phyloP scores from a whole-genome alignment of 305 asterid species.

The Coffea humblotiana region DNA sequence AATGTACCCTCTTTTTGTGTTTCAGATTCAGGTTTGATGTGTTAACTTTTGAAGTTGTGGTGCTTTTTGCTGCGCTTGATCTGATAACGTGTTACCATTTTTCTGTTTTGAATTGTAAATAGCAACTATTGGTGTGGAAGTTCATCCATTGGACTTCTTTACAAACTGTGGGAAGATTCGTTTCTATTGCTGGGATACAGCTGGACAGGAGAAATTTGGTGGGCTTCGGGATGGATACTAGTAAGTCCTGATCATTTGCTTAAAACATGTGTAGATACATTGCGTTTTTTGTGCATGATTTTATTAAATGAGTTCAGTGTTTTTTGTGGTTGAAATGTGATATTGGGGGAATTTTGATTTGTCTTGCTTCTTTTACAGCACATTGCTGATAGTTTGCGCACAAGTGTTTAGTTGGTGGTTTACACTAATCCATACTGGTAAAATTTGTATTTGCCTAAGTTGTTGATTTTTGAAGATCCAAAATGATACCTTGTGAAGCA shows the following conservation, averaged over 20 bases:
- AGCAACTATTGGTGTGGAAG: constrained; percentile 89
- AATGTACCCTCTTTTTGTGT: not conserved
- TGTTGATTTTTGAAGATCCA: no score
- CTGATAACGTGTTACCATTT: not conserved
- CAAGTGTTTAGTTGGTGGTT: no score
- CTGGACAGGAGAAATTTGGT: constrained; percentile 85
- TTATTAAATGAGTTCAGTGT: no score
- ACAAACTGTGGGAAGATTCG: constrained; percentile 79
- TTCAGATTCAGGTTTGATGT: not conserved
- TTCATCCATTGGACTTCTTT: constrained; percentile 79
- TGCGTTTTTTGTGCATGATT: not conserved
- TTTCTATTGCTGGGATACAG: constrained; percentile 90
- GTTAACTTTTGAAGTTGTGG: no score
- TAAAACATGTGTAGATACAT: no score
- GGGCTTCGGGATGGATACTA: constrained; percentile 89
- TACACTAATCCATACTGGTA: no score
- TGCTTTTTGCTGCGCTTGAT: not conserved
- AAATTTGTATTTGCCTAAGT: no score
- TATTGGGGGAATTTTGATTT: not conserved
- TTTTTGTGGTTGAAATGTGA: no score
- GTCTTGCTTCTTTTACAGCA: not conserved
- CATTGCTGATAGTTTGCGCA: not conserved
- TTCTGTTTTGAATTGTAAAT: constrained; percentile 1
- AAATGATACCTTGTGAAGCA: no score
- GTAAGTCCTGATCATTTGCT: constrained; percentile 37